Percentiles rank a stretch among this genome's conserved stretches.
These are phyloP conservation scores for Naganishia kalamii DNA, from an alignment of 768 basidiomycete species.

Conservation along the genomic window DNA sequence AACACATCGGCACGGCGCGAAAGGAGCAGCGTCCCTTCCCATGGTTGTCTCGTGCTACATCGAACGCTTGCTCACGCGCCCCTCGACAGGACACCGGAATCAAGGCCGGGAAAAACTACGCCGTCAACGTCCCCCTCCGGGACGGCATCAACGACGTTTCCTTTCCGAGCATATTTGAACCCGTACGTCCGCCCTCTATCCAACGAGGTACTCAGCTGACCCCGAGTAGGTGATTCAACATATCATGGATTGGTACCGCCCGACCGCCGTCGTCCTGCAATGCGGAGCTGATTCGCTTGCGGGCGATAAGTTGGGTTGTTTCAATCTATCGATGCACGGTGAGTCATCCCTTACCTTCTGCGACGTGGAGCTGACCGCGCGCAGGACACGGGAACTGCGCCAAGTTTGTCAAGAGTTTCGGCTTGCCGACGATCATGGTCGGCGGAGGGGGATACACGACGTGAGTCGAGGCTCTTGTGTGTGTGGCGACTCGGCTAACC, in stretches of 20 bases:
- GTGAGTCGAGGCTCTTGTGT: conserved; percentile 27
- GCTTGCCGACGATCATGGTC: conserved; percentile 79
- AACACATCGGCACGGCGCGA: too few relatives aligned
- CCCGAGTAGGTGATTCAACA: conserved; percentile 71
- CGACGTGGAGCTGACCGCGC: too few relatives aligned
- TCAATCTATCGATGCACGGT: conserved; percentile 96
- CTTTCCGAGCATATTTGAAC: conserved; percentile 91
- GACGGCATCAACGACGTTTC: conserved; percentile 94
- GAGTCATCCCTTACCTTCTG: conserved; percentile 5
- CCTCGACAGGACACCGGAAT: conserved; percentile 67
- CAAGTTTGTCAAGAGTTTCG: conserved; percentile 71
- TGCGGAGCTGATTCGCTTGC: conserved; percentile 96
- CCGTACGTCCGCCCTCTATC: conserved; percentile 54
- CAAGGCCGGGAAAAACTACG: conserved; percentile 67
- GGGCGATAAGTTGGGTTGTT: conserved; percentile 89
- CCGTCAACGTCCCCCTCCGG: conserved; percentile 87
- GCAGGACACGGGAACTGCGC: conserved; percentile 84
- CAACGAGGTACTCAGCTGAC: not conserved
- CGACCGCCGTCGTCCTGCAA: conserved; percentile 90
- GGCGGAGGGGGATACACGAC: conserved; percentile 97
- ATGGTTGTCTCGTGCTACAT: not conserved
- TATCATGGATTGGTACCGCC: conserved; percentile 91
- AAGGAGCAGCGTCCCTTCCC: too few relatives aligned
- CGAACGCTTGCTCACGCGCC: not conserved
- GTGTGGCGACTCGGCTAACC: too few relatives aligned